Evolutionary conservation across 768 basidiomycete genomes (phyloP).

Genomic region (Suillus cothurnatus): DNA sequence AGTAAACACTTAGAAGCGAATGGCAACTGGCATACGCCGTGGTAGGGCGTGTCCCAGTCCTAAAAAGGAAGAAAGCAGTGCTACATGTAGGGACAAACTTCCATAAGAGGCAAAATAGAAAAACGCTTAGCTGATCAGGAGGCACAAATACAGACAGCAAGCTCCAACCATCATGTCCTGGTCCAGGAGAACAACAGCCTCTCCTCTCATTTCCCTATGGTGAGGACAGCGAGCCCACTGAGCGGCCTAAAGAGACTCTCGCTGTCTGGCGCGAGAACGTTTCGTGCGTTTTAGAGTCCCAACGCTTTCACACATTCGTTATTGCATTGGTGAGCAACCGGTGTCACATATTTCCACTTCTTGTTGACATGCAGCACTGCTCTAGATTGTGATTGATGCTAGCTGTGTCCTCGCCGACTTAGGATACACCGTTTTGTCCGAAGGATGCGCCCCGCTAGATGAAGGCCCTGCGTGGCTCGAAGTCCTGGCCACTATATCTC

Average conservation of each 20-base stretch:
- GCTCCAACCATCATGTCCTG: conserved; percentile 33
- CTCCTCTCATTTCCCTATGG: conserved; percentile 40
- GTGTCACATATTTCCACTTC: conserved; percentile 21
- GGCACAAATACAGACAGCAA: neutral
- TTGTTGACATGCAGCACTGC: conserved; percentile 7
- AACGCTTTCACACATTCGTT: conserved; percentile 54
- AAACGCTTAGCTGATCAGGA: neutral
- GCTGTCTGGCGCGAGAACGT: conserved; percentile 35
- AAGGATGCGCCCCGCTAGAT: conserved; percentile 46
- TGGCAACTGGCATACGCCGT: neutral
- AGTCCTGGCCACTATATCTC: conserved; percentile 60
- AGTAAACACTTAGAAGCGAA: neutral
- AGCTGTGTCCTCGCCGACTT: conserved; percentile 74
- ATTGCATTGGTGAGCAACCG: conserved; percentile 53
- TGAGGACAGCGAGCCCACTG: conserved; percentile 11
- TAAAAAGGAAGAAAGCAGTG: neutral
- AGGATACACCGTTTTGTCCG: conserved; percentile 62
- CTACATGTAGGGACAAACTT: neutral
- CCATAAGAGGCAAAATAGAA: conserved; percentile 2
- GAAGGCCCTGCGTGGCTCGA: conserved; percentile 64
- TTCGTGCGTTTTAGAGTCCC: conserved; percentile 54
- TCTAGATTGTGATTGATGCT: conserved; percentile 64
- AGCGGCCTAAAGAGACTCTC: conserved; percentile 12
- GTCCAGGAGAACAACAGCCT: conserved; percentile 48
- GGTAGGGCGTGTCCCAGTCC: neutral